phyloP scores from a whole-genome alignment of 2,329 filamentous ascomycete genomes.

The Colletotrichum sp. region DNA sequence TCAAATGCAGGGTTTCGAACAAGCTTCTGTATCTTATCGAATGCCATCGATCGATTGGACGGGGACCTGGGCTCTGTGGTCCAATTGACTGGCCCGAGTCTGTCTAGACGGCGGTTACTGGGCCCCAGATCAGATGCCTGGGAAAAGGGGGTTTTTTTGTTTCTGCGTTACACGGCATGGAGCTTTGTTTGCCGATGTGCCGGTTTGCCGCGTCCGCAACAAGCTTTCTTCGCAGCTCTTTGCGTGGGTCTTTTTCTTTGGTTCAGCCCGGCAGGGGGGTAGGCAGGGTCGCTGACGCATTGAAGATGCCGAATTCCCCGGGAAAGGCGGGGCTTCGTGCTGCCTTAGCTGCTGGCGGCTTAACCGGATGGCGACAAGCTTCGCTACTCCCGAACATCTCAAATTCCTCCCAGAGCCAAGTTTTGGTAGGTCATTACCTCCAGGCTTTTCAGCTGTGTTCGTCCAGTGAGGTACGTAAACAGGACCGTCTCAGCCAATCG shows the following conservation, averaged over 20 bases:
- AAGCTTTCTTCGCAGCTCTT: constrained; percentile 7
- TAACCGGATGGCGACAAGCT: neutral
- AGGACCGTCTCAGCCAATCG: neutral
- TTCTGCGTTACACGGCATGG: neutral
- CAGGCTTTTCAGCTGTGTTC: neutral
- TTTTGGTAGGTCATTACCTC: neutral
- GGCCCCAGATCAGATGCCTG: neutral
- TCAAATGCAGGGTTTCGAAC: neutral
- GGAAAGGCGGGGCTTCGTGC: neutral
- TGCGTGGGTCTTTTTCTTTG: neutral
- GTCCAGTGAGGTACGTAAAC: constrained; percentile 1
- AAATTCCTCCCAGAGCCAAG: neutral
- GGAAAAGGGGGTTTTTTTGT: neutral
- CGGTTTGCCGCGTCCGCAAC: constrained; percentile 7
- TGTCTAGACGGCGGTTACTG: neutral
- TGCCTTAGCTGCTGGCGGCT: neutral
- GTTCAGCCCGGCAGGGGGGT: constrained; percentile 15
- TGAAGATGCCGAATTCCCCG: constrained; percentile 12
- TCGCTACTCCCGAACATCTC: neutral
- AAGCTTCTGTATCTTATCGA: neutral
- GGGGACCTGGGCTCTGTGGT: neutral
- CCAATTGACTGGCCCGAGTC: neutral
- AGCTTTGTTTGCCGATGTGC: constrained; percentile 13
- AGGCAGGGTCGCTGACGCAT: neutral
- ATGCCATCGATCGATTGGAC: neutral